Conservation (phyloP, 768 basidiomycete genomes). For the Mycena epipterygia region DNA sequence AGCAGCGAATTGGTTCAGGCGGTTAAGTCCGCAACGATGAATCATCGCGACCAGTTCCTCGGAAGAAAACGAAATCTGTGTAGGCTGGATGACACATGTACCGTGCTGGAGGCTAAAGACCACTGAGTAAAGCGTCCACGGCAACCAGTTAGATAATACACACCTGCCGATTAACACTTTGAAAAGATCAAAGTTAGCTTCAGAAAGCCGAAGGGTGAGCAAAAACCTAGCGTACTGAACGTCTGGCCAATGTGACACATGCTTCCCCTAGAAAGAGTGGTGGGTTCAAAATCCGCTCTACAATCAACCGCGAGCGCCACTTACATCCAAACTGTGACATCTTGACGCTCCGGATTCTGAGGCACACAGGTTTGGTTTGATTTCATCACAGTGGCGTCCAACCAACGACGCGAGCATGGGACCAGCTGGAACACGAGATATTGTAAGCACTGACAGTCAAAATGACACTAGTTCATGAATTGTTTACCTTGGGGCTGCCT, state of each 20-base stretch:
- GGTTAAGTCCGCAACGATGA: constrained; percentile 63
- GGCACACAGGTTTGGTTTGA: constrained; percentile 59
- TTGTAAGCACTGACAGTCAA: neutral
- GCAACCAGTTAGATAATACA: constrained; percentile 33
- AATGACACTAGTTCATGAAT: neutral
- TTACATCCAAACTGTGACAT: constrained; percentile 74
- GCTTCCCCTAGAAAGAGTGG: constrained; percentile 58
- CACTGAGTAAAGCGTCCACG: constrained; percentile 45
- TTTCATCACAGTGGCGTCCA: constrained; percentile 62
- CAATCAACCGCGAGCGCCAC: constrained; percentile 45
- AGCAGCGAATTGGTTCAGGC: constrained; percentile 68
- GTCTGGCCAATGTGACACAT: constrained; percentile 73
- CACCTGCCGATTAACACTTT: constrained; percentile 30
- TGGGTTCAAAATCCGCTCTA: constrained; percentile 39
- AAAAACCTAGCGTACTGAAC: constrained; percentile 57
- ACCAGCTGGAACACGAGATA: constrained; percentile 52
- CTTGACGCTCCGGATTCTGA: constrained; percentile 56
- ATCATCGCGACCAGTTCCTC: constrained; percentile 69
- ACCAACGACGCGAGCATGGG: constrained; percentile 69
- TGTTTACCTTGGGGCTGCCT: constrained; percentile 65
- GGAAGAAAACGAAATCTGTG: constrained; percentile 65
- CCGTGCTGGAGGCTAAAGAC: constrained; percentile 68
- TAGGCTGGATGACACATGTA: constrained; percentile 71
- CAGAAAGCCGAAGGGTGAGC: constrained; percentile 34
- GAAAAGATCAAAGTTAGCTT: constrained; percentile 36